Conservation (phyloP, 2,329 filamentous ascomycete species). For the Aotearoamyces nothofagi region DNA sequence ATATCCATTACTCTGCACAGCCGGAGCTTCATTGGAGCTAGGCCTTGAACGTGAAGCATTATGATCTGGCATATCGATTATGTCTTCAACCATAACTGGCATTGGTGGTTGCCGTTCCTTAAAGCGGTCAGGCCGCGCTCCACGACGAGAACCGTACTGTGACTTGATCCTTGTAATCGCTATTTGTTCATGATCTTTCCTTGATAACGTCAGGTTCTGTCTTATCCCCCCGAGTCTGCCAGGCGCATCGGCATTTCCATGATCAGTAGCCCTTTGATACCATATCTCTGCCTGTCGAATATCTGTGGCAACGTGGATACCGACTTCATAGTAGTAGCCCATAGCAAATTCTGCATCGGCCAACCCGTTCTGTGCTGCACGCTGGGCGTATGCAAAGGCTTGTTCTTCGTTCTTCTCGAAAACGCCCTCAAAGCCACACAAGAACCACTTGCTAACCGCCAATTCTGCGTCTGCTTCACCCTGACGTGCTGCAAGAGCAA, state of each 20-base stretch:
- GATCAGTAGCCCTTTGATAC: slow-evolving; percentile 80
- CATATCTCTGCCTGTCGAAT: slow-evolving; percentile 69
- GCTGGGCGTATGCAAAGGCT: slow-evolving; percentile 78
- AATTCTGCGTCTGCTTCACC: slow-evolving; percentile 89
- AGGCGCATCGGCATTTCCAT: slow-evolving; percentile 81
- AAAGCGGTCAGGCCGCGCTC: slow-evolving; percentile 44
- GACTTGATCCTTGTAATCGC: slow-evolving; percentile 81
- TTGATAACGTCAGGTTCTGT: slow-evolving; percentile 70
- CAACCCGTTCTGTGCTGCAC: slow-evolving; percentile 68
- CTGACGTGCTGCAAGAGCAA: slow-evolving; percentile 80
- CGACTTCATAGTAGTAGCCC: slow-evolving; percentile 95
- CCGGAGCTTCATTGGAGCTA: slow-evolving; percentile 5
- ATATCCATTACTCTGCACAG: not conserved
- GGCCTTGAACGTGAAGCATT: slow-evolving; percentile 7
- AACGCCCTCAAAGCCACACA: slow-evolving; percentile 83
- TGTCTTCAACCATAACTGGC: slow-evolving; percentile 15
- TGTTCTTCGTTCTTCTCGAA: slow-evolving; percentile 94
- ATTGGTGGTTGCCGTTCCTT: slow-evolving; percentile 24
- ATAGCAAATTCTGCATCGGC: slow-evolving; percentile 90
- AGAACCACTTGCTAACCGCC: slow-evolving; percentile 95
- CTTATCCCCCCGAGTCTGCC: slow-evolving; percentile 72
- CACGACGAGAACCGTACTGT: slow-evolving; percentile 54
- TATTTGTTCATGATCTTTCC: slow-evolving; percentile 83
- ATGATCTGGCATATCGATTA: slow-evolving; percentile 13
- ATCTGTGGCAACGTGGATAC: slow-evolving; percentile 78